phyloP scores from a whole-genome alignment of 495 filamentous ascomycete genomes.

The Xeromyces bisporus region DNA sequence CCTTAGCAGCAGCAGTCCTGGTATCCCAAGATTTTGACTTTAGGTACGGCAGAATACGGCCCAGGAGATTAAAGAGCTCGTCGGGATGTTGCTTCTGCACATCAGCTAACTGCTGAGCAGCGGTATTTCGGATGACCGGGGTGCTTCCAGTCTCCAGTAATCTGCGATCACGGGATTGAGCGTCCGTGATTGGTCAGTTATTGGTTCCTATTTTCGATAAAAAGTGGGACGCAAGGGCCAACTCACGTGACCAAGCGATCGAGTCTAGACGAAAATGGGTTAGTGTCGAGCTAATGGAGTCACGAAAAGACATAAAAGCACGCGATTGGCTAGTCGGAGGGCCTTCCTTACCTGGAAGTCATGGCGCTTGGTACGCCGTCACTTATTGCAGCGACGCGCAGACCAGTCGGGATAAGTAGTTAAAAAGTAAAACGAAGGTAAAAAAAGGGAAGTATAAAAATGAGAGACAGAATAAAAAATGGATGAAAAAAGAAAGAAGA shows the following conservation, averaged over 20 bases:
- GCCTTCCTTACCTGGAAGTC: conserved; percentile 38
- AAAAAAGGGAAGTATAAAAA: not conserved
- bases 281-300: conserved; percentile 19
- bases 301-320: conserved; percentile 13
- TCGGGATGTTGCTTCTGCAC: conserved; percentile 96
- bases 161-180: conserved; percentile 37
- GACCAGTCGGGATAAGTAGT: too few species aligned
- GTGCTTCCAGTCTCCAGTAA: conserved; percentile 94
- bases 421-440: not conserved
- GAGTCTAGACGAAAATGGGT: conserved; percentile 38
- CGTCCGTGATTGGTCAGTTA: conserved; percentile 17
- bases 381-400: conserved; percentile 6
- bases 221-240: conserved; percentile 2
- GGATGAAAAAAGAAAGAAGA: not conserved
- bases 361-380: conserved; percentile 22
- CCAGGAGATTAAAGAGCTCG: conserved; percentile 91
- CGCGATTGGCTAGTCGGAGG: conserved; percentile 10
- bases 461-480: not conserved
- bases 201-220: too few species aligned
- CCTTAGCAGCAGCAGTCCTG: conserved; percentile 74
- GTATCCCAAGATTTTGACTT: conserved; percentile 93
- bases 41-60: conserved; percentile 84
- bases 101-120: conserved; percentile 88
- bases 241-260: conserved; percentile 91
- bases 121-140: conserved; percentile 83